Conservation (phyloP, 2,329 filamentous ascomycete species). For the Karstenula rhodostoma region DNA sequence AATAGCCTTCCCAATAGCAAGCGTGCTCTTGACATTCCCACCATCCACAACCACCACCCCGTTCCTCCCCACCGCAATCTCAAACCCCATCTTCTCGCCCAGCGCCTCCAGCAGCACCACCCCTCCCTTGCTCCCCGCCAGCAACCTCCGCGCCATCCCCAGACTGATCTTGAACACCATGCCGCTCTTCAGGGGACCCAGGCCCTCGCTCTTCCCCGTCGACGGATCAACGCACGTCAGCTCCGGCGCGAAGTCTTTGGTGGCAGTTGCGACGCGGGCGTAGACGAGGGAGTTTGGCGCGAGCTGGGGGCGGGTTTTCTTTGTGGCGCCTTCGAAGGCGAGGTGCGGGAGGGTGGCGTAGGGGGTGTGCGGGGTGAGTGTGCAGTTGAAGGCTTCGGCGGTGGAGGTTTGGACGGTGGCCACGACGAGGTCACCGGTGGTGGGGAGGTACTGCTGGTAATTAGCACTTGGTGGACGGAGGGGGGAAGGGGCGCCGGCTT, state of each 20-base stretch:
- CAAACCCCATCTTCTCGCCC: conserved; percentile 84
- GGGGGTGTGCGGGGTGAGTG: conserved; percentile 70
- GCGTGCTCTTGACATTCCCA: conserved; percentile 73
- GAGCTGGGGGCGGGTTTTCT: conserved; percentile 87
- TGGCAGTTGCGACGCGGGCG: conserved; percentile 77
- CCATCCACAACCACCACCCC: conserved; percentile 92
- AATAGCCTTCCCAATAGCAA: conserved; percentile 81
- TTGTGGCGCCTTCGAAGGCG: conserved; percentile 90
- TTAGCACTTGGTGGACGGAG: neutral
- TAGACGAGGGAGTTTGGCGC: conserved; percentile 82
- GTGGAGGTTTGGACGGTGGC: conserved; percentile 81
- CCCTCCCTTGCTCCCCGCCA: conserved; percentile 67
- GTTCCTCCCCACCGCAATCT: conserved; percentile 92
- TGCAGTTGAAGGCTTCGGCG: conserved; percentile 80
- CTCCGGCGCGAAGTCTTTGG: conserved; percentile 76
- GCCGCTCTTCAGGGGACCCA: conserved; percentile 83
- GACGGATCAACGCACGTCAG: conserved; percentile 86
- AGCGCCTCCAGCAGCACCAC: conserved; percentile 82
- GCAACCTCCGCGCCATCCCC: conserved; percentile 80
- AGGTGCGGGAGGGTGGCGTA: conserved; percentile 80
- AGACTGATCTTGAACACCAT: conserved; percentile 86
- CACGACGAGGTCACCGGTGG: conserved; percentile 85
- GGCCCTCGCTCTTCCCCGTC: conserved; percentile 86
- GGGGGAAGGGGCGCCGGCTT: conserved; percentile 42
- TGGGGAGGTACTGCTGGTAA: conserved; percentile 74